phyloP scores from a whole-genome alignment of 257 asterid species.

The Capsicum rhomboideum region DNA sequence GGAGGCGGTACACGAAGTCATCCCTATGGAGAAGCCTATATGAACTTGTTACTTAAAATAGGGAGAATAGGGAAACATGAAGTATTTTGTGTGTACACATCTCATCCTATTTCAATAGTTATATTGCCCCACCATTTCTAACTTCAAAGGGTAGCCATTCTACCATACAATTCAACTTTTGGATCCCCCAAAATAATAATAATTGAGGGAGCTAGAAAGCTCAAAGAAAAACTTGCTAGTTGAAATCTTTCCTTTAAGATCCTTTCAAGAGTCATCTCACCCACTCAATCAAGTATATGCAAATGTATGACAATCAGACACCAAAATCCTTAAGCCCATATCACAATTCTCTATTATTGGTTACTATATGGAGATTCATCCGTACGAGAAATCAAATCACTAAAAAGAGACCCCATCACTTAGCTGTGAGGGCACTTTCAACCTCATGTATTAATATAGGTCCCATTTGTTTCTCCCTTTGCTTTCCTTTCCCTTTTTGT shows the following conservation, averaged over 20 bases:
- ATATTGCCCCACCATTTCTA: not conserved
- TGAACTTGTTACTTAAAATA: not conserved
- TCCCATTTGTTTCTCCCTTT: not conserved
- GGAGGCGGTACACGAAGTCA: not conserved
- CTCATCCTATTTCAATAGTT: not conserved
- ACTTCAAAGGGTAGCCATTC: not conserved
- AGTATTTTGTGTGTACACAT: not conserved
- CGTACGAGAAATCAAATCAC: constrained; percentile 19
- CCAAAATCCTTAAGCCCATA: constrained; percentile 6
- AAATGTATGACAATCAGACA: constrained; percentile 12
- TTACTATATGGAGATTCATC: not conserved
- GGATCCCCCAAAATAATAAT: not conserved
- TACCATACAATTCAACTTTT: constrained; percentile 9
- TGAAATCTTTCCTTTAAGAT: not conserved
- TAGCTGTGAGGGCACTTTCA: constrained; percentile 14
- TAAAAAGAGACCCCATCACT: constrained; percentile 11
- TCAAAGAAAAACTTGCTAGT: not conserved
- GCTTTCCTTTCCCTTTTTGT: not conserved
- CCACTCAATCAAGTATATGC: not conserved
- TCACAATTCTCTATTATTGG: not conserved
- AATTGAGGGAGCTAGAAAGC: constrained; percentile 9
- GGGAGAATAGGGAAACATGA: not conserved
- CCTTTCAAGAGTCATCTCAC: not conserved
- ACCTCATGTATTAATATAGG: not conserved
- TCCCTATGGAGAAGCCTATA: not conserved